Evolutionary conservation across 169 alveolate species (phyloP), one percentile per base, ranked within the genome.

Genomic region (Eimeria sp.): DNA sequence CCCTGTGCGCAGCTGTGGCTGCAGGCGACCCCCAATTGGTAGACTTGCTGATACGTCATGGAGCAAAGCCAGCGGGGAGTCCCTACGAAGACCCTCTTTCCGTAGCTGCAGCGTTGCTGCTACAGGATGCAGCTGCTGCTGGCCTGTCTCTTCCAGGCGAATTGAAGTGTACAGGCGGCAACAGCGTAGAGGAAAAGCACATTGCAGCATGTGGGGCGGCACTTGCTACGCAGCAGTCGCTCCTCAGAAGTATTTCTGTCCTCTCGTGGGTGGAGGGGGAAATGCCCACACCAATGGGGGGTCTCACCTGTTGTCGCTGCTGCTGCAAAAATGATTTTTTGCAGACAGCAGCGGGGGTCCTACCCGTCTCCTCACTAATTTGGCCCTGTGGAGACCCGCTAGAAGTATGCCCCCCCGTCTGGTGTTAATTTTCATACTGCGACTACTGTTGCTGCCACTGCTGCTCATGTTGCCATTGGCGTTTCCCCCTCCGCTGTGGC

Each of bases 181-280:
- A 30, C 22, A 49, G 51, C 89, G n/a, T 30, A 22, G 47, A 47
- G 25, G 47, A 27, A 6, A 7, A n/a, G 78, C 78, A 16, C 78
- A 20, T 20, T 9, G 43, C 45, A n/a, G 73, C 89, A 49, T 49
- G 73, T 16, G 89, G 86, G 34, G 27, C 20, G 5, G 22, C 88
- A 25, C 65, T 3, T 27, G 70, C 63, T 11, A 30, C 5, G 75
- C 73, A 83, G 45, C 73, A 51, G 58, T 34, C 91, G 54, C 51
- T 54, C 57, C 76, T 14, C 27, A 83, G 91, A 54, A 57, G 75
- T 34, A 54, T 83, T 75, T 25, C 27, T n/a, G 49, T 83, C 18
- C 91, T 83, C 65, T 83, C 91, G 30, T 83, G 91, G 91, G 91
- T 83, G 73, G 91, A 83, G 72, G 91, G 91, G 54, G 76, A 57